A percentile compares a stretch with the other conserved stretches of the same genome.
These are phyloP conservation scores for Glaciozyma antarctica DNA, from an alignment of 768 basidiomycete genomes.

Conservation along the genomic window DNA sequence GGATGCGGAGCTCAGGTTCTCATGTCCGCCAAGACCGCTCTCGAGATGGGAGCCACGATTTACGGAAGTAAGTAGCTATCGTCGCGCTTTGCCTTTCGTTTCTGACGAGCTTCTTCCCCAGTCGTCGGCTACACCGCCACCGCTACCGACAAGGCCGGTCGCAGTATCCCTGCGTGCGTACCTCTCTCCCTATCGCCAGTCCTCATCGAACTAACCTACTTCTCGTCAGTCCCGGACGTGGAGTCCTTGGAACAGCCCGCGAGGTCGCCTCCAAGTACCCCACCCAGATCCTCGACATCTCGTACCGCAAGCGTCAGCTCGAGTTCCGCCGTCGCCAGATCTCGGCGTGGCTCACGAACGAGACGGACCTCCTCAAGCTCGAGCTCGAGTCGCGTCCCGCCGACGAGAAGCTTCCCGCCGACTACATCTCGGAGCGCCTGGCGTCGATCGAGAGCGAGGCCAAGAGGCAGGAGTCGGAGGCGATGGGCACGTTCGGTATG, in stretches of 20 bases:
- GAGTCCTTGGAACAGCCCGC: constrained; percentile 78
- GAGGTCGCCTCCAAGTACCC: constrained; percentile 67
- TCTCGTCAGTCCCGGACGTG: constrained; percentile 60
- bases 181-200: neutral
- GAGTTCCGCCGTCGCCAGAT: constrained; percentile 92
- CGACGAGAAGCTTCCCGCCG: constrained; percentile 50
- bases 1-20: constrained; percentile 94
- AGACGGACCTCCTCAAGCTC: constrained; percentile 70
- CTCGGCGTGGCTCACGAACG: constrained; percentile 84
- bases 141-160: constrained; percentile 95
- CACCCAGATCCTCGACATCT: constrained; percentile 67
- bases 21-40: constrained; percentile 92
- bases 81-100: neutral
- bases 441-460: constrained; percentile 85
- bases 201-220: neutral
- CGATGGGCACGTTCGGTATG: constrained; percentile 90
- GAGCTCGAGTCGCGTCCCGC: constrained; percentile 52
- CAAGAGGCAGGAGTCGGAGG: constrained; percentile 80
- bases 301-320: constrained; percentile 87
- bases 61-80: constrained; percentile 42
- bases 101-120: constrained; percentile 41
- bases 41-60: constrained; percentile 87
- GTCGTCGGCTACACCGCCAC: constrained; percentile 93
- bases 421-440: constrained; percentile 65
- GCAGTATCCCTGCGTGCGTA: constrained; percentile 71